Evolutionary conservation across 1,284 basidiomycete species (phyloP).

Genomic region (Phellopilus nigrolimitatus): DNA sequence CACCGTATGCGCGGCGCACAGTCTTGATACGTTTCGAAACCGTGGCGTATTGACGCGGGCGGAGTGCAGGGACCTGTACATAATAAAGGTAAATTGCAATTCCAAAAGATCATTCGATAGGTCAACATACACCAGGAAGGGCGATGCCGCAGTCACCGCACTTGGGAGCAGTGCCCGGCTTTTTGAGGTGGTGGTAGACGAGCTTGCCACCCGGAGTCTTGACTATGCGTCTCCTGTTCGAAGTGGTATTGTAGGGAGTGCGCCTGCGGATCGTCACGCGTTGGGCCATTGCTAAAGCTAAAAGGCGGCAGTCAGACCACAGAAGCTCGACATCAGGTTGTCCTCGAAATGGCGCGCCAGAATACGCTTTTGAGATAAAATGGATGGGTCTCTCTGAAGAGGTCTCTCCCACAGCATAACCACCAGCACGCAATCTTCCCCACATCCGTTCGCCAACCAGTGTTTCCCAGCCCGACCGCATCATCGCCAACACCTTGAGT

Average conservation of each 20-base stretch:
- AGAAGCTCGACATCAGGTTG: neutral
- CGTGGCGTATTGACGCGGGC: conserved; percentile 88
- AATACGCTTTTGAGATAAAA: no score
- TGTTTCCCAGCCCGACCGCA: no score
- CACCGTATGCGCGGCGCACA: conserved; percentile 91
- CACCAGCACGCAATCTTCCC: no score
- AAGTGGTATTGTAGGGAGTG: conserved; percentile 98
- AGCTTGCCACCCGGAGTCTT: conserved; percentile 96
- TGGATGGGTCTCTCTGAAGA: no score
- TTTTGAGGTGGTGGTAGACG: conserved; percentile 89
- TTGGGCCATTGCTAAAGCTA: conserved; percentile 78
- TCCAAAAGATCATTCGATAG: neutral
- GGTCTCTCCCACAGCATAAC: no score
- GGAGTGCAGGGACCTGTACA: conserved; percentile 81
- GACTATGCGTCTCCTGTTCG: conserved; percentile 90
- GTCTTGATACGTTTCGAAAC: conserved; percentile 96
- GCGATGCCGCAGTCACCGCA: conserved; percentile 95
- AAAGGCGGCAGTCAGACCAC: neutral
- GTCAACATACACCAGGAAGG: conserved; percentile 80
- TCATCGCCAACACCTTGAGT: neutral
- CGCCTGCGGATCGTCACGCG: conserved; percentile 99
- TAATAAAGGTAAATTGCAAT: conserved; percentile 1
- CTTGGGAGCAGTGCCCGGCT: conserved; percentile 84
- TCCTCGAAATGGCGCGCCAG: neutral
- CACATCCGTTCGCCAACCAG: no score